phyloP scores from a whole-genome alignment of 1,284 basidiomycete species.

The Papiliotrema flavescens region DNA sequence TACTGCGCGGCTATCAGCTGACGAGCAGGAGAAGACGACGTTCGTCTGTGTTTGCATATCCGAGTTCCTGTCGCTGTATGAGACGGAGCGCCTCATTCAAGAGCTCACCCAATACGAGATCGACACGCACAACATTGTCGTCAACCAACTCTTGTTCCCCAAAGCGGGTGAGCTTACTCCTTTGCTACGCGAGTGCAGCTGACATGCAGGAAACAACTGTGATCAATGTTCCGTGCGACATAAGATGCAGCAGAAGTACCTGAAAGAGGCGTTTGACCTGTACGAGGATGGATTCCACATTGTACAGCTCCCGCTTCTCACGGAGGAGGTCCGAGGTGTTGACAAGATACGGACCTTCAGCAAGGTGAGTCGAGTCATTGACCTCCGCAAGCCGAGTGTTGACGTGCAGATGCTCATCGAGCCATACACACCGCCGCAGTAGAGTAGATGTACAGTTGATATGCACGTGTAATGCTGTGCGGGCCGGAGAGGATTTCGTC shows the following conservation, averaged over 20 bases:
- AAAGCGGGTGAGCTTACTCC: constrained; percentile 62
- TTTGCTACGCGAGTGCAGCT: not conserved
- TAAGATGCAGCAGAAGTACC: constrained; percentile 97
- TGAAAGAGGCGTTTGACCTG: constrained; percentile 87
- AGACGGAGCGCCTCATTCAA: constrained; percentile 96
- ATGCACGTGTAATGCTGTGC: not conserved
- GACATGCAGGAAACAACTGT: constrained; percentile 71
- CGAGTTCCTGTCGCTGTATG: constrained; percentile 95
- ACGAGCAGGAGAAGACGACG: constrained; percentile 82
- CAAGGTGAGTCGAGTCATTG: constrained; percentile 51
- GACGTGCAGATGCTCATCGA: constrained; percentile 15
- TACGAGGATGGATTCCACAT: constrained; percentile 98
- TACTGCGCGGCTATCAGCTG: not conserved
- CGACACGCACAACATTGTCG: constrained; percentile 97
- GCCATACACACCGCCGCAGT: constrained; percentile 22
- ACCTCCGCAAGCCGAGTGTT: no score
- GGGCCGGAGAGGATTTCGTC: not conserved
- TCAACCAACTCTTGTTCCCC: constrained; percentile 95
- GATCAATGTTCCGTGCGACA: constrained; percentile 91
- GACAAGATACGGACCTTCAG: constrained; percentile 89
- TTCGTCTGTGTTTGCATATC: constrained; percentile 99
- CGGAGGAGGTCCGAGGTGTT: constrained; percentile 93
- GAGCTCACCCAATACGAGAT: constrained; percentile 95
- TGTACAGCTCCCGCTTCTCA: constrained; percentile 83
- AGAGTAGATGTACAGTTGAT: constrained; percentile 2